These are phyloP conservation scores for Cyberlindnera americana DNA, from an alignment of 805 yeast species.

Conservation along the genomic window DNA sequence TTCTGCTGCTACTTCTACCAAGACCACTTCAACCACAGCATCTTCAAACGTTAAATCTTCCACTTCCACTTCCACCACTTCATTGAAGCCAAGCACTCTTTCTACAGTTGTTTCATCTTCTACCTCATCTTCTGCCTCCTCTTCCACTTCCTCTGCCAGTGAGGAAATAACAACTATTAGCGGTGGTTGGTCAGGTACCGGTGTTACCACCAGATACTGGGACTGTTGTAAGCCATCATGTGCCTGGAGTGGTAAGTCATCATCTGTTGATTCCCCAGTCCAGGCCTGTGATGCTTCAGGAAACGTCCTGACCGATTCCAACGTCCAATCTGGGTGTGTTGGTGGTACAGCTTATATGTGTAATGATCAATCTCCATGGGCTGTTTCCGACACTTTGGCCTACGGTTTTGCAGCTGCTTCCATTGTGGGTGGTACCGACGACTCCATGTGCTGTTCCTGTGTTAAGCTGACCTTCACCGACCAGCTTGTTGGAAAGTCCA, in stretches of 20 bases:
- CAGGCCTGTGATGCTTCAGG: constrained; percentile 15
- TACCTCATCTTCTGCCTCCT: constrained; percentile 2
- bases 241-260: constrained; percentile 14
- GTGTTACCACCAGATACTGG: constrained; percentile 16
- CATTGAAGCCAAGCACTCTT: background rate
- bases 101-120: background rate
- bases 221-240: constrained; percentile 17
- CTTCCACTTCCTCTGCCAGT: constrained; percentile 8
- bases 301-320: constrained; percentile 10
- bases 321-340: constrained; percentile 13
- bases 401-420: constrained; percentile 19
- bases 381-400: constrained; percentile 11
- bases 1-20: background rate
- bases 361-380: constrained; percentile 17
- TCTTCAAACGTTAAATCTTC: background rate
- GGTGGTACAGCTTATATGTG: constrained; percentile 17
- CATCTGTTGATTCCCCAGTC: constrained; percentile 8
- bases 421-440: constrained; percentile 11
- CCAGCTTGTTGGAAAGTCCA: constrained; percentile 11
- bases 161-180: background rate
- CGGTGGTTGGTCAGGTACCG: constrained; percentile 16
- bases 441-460: constrained; percentile 16
- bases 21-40: no score
- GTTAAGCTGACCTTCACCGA: constrained; percentile 14
- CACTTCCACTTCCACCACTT: constrained; percentile 1